A percentile compares a stretch with the other conserved stretches of the same genome.
Conservation (phyloP, 495 filamentous ascomycete genomes). For the Amphirosellinia nigrospora region DNA sequence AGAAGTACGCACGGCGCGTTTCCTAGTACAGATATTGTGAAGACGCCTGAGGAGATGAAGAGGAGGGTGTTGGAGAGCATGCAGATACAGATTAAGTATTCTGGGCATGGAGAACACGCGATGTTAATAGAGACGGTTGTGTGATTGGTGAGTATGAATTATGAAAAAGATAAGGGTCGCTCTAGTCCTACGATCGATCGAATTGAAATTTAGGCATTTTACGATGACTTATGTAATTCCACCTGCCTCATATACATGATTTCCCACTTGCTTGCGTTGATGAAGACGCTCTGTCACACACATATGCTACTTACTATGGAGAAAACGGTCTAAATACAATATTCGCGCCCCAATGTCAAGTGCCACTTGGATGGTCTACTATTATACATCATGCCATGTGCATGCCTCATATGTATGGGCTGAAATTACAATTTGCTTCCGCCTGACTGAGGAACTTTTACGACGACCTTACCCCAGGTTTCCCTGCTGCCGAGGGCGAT, state of each 20-base stretch:
- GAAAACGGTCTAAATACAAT: background rate
- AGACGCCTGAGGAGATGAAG: constrained; percentile 57
- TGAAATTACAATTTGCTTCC: constrained; percentile 55
- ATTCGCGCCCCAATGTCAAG: background rate
- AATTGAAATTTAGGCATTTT: background rate
- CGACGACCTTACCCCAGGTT: constrained; percentile 96
- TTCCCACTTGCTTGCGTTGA: too few species aligned
- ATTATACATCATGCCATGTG: background rate
- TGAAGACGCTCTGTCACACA: background rate
- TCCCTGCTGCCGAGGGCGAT: constrained; percentile 76
- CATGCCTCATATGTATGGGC: background rate
- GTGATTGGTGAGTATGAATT: constrained; percentile 10
- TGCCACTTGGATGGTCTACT: background rate
- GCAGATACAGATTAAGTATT: constrained; percentile 67
- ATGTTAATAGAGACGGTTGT: constrained; percentile 45
- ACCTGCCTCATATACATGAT: background rate
- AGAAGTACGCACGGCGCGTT: constrained; percentile 71
- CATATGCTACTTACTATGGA: background rate
- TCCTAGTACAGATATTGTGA: constrained; percentile 62
- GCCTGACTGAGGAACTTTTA: constrained; percentile 77
- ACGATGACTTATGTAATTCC: background rate
- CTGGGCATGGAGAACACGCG: constrained; percentile 59
- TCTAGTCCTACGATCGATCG: background rate
- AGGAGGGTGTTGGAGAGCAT: constrained; percentile 72
- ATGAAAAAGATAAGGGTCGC: too few species aligned